A percentile compares a stretch with the other conserved stretches of the same genome.
Conservation (phyloP, 768 basidiomycete species). For the Leucosporidium scottii region DNA sequence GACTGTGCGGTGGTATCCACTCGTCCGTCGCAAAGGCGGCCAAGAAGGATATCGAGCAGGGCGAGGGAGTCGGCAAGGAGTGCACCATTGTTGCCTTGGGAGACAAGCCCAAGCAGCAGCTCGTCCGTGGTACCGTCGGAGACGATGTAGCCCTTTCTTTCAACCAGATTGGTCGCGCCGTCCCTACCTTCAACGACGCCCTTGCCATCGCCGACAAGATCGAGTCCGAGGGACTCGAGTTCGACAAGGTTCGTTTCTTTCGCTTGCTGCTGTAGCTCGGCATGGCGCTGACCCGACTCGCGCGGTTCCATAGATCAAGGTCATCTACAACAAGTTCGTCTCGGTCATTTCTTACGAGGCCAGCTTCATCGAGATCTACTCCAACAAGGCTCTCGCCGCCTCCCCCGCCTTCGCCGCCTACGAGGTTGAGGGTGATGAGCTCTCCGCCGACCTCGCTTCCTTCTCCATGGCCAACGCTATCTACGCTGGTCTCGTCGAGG, state of each 20-base stretch:
- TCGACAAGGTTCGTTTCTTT: slow-evolving; percentile 57
- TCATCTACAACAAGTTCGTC: slow-evolving; percentile 57
- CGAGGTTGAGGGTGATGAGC: slow-evolving; percentile 97
- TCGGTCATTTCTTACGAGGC: slow-evolving; percentile 88
- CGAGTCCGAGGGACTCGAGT: slow-evolving; percentile 71
- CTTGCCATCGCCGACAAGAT: slow-evolving; percentile 89
- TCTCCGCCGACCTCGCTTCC: slow-evolving; percentile 84
- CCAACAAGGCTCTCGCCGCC: slow-evolving; percentile 70
- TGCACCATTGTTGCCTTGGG: slow-evolving; percentile 74
- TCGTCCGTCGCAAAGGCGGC: slow-evolving; percentile 89
- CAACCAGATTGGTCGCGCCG: slow-evolving; percentile 96
- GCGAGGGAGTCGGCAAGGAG: slow-evolving; percentile 48
- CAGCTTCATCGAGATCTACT: slow-evolving; percentile 65
- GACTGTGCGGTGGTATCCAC: slow-evolving; percentile 99
- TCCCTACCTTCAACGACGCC: slow-evolving; percentile 95
- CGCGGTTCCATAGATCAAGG: slow-evolving; percentile 40
- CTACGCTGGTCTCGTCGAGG: slow-evolving; percentile 87
- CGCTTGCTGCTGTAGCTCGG: neutral
- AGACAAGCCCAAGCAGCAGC: slow-evolving; percentile 94
- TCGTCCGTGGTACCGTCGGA: slow-evolving; percentile 55
- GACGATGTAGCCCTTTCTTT: slow-evolving; percentile 73
- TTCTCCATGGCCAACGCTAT: slow-evolving; percentile 95
- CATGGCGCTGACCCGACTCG: neutral
- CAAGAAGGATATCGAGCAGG: slow-evolving; percentile 57
- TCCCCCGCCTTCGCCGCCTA: slow-evolving; percentile 85